Base-by-base conservation (phyloP, 345 rosid genomes). In the Theobroma cacao region DNA sequence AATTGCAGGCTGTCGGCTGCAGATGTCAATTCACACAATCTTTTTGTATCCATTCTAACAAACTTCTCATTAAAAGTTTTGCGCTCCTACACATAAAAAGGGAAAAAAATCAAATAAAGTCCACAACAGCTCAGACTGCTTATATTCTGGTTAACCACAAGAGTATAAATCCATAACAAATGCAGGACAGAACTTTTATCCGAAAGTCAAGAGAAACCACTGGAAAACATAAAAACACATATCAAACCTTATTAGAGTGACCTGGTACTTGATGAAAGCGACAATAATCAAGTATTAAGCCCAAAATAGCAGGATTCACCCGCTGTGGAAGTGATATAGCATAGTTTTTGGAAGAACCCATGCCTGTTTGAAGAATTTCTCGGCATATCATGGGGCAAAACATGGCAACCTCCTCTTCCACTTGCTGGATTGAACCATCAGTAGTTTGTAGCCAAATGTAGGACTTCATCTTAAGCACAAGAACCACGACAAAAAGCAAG, bases 321-420 rank as follows among this genome's bases (percentile, higher is more conserved):
- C 87, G 85, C 74, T 88, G 85, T 6, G 93, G 95, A 77, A 91
- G 92, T 53, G 87, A 78, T 78, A 89, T 89, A 79, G 93, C 88
- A 85, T 89, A 83, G 77, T 85, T 87, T 75, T 91, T 89, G 47
- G 95, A 89, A 60, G 91, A 86, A 7, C 95, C 93, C 88, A 84
- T 86, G 77, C 91, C 89, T 8, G 72, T 87, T 76, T 84, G 90
- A 80, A 85, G 67, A 71, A 89, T 82, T 84, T 91, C 91, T 63
- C 76, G 85, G 71, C 92, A 86, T 80, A 91, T 91, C 87, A 89
- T 79, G 59, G 94, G 92, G 82, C 92, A 89, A 80, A 88, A 91
- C 91, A 88, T 91, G 78, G 94, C 94, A 77, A 89, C 94, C 84
- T 89, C 94, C 80, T 91, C 87, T 81, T 91, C 94, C 22, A 91